Base-by-base conservation (phyloP, 768 basidiomycete species). In the Tephrocybe sp. region DNA sequence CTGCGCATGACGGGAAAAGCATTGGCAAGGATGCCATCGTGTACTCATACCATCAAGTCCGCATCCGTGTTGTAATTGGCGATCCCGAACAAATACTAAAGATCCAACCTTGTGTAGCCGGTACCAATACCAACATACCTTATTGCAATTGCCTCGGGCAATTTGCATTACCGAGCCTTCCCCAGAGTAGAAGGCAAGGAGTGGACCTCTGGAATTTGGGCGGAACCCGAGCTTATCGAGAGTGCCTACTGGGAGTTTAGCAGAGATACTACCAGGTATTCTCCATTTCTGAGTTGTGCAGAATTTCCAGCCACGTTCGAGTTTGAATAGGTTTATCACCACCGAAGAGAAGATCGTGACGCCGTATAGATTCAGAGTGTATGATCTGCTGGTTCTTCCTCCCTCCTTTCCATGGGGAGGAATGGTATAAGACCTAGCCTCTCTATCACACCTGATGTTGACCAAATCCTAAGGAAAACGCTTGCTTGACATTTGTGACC, bases 341-440 rank as follows among this genome's bases (percentile, higher is more conserved):
- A 80, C 78, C 12, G 90, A 88, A 46, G 93, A 97, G 65, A 74
- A 80, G 11, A 72, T 93, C 30, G 78, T 89, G 1, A 79, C 79
- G 0, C 75, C 84, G 0, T 98, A 98, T 63, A 73, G 72, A 42
- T 98, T 94, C 59, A 86, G 89, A 2, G 87, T 93, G 1, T 97
- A 94, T 61, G 94, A 98, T 63, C 64, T 96, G 1, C 76, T 98
- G 16, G 84, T 98, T 19, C 74, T 98, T 3, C 95, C 95, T 0
- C 87, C 91, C 11, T 87, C 89, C 0, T 98, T 97, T 77, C 95
- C 94, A 1, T 96, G 89, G 64, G 94, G 92, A 43, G 92, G 91
- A 52, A 87, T 90, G 90, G 87, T 85, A 52, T 58, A 76, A 64
- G 16, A 8, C 28, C 15, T 32, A 16, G 15, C n/a, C 12, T 7